Percentiles rank a stretch among this genome's conserved stretches.
phyloP scores from a whole-genome alignment of 2,329 filamentous ascomycete genomes.

The Xylariomycetidae sp. region DNA sequence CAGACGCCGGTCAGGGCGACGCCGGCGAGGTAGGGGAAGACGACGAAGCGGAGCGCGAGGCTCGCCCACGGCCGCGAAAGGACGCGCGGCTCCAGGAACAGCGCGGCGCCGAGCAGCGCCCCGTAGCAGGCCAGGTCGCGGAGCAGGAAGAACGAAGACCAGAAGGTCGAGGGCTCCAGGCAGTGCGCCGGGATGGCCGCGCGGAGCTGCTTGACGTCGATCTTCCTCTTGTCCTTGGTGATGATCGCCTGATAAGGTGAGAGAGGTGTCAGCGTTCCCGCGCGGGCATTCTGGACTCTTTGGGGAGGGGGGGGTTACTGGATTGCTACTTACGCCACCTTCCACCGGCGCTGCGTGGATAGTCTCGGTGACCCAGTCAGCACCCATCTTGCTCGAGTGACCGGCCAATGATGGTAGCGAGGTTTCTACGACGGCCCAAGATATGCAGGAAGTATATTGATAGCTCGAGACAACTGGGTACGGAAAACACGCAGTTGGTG shows the following conservation, averaged over 20 bases:
- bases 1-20: constrained; percentile 3
- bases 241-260: not conserved
- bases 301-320: too few relatives aligned
- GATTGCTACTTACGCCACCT: not conserved
- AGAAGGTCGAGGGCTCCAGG: not conserved
- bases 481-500: too few relatives aligned
- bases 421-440: too few relatives aligned
- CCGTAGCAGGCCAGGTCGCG: not conserved
- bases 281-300: too few relatives aligned
- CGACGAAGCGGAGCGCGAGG: not conserved
- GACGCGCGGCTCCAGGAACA: not conserved
- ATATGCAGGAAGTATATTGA: too few relatives aligned
- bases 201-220: constrained; percentile 2
- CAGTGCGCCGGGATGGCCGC: constrained; percentile 3
- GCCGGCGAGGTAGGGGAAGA: constrained; percentile 2
- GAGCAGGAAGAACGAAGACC: constrained; percentile 1
- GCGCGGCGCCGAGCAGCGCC: not conserved
- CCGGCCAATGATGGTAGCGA: too few relatives aligned
- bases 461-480: too few relatives aligned
- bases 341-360: not conserved
- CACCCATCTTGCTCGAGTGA: too few relatives aligned
- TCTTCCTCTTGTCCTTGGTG: not conserved
- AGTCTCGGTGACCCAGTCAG: too few relatives aligned
- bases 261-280: too few relatives aligned
- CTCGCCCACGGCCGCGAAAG: not conserved